phyloP scores from a whole-genome alignment of 1,139 yeast genomes.

The Yamadazyma buinensis region DNA sequence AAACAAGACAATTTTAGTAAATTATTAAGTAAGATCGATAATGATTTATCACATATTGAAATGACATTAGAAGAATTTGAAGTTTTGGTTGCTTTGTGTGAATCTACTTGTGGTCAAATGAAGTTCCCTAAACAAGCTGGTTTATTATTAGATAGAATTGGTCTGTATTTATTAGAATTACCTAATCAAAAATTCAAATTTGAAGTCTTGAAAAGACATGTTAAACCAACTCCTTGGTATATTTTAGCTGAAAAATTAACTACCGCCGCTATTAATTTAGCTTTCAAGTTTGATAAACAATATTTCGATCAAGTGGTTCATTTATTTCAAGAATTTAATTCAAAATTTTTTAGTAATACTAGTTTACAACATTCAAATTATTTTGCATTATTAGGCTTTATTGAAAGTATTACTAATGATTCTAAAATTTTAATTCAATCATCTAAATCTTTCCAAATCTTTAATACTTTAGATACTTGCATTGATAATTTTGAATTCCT shows the following conservation, averaged over 20 bases:
- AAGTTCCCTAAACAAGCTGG: conserved; percentile 46
- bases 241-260: conserved; percentile 34
- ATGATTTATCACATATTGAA: conserved; percentile 28
- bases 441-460: conserved; percentile 28
- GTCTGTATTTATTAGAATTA: conserved; percentile 56
- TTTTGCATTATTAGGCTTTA: conserved; percentile 43
- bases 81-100: conserved; percentile 63
- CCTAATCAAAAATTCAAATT: conserved; percentile 45
- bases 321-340: conserved; percentile 28
- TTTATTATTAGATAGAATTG: conserved; percentile 49
- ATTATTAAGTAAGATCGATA: conserved; percentile 19
- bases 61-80: conserved; percentile 63
- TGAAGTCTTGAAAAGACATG: conserved; percentile 17
- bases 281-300: conserved; percentile 25
- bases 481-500: conserved; percentile 41
- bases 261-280: conserved; percentile 34
- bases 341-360: conserved; percentile 19
- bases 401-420: conserved; percentile 38
- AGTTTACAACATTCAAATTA: conserved; percentile 33
- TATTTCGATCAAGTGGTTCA: conserved; percentile 26
- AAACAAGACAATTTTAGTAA: conserved; percentile 18
- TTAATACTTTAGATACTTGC: conserved; percentile 32
- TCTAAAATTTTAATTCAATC: conserved; percentile 30
- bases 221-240: conserved; percentile 37
- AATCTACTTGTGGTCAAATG: conserved; percentile 42